These are phyloP conservation scores for Sporobolomyces pararoseus DNA, from an alignment of 768 basidiomycete genomes.

Conservation along the genomic window DNA sequence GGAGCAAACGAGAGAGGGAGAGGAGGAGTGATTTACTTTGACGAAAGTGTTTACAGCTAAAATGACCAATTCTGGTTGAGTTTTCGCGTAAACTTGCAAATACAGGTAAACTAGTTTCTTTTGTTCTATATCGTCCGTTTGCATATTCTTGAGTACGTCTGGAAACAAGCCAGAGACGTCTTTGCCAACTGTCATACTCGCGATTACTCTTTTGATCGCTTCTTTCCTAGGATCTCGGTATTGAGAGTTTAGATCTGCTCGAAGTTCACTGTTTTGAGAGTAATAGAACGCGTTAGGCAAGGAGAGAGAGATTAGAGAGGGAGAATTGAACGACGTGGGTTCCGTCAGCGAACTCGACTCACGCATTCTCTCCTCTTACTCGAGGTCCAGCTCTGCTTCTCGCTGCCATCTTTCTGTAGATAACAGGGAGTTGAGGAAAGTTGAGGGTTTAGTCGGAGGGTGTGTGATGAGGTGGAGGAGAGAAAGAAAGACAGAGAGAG, in stretches of 20 bases:
- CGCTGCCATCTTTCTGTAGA: constrained; percentile 11
- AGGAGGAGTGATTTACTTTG: constrained; percentile 48
- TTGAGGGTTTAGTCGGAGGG: neutral
- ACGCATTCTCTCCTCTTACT: constrained; percentile 39
- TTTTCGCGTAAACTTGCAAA: constrained; percentile 58
- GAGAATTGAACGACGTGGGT: neutral
- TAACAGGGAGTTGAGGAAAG: too few relatives aligned
- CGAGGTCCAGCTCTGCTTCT: constrained; percentile 19
- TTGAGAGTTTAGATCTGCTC: constrained; percentile 93
- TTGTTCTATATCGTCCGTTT: constrained; percentile 98
- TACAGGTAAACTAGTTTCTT: constrained; percentile 80
- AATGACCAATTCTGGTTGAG: constrained; percentile 97
- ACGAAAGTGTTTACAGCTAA: constrained; percentile 99
- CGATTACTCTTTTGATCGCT: constrained; percentile 94
- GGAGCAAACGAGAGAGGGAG: neutral
- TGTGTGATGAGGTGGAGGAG: neutral
- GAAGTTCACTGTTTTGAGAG: constrained; percentile 60
- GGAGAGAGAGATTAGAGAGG: neutral
- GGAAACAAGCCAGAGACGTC: constrained; percentile 72
- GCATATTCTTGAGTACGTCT: constrained; percentile 98
- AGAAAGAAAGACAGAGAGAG: too few relatives aligned
- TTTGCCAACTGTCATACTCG: constrained; percentile 98
- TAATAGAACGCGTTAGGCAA: neutral
- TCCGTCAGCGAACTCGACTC: neutral
- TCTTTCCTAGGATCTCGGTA: constrained; percentile 93